Evolutionary conservation across 345 rosid genomes (phyloP), one percentile per base, ranked within the genome.

Genomic region (Linum lewisii): DNA sequence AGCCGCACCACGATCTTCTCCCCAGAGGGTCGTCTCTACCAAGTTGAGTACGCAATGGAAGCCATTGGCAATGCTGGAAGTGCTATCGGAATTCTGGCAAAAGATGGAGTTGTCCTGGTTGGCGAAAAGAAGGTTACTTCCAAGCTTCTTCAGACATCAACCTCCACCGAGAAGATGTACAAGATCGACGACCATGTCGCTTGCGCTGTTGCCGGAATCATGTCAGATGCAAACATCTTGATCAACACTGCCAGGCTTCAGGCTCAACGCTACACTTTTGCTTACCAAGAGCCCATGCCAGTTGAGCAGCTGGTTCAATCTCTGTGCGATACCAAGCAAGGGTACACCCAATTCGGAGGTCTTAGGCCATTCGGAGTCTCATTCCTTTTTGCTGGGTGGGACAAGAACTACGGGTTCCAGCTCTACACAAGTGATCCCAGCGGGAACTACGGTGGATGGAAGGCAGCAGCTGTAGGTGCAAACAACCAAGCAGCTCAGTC

Each of bases 51-150:
- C 59, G 98, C 98, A 19, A 88, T 92, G 98, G 98, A 92, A 67
- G 98, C 97, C 65, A 92, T 92, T 54, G 98, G 98, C 23, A 88
- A 92, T 70, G 98, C 98, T 1, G 98, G 98, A 21, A 75, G 82
- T 69, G 98, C 98, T 0, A 88, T 92, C 52, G 98, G 98, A 29
- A 81, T 92, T 66, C 66, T 92, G 45, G 73, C 97, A 4, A 85
- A 86, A 79, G 97, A 92, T 36, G 98, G 98, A 3, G 97, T 86
- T 36, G 88, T 92, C 54, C 66, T 92, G 78, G 77, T 89, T 21
- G 98, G 98, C 38, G 98, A 92, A 75, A 92, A 92, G 82, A 92
- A 92, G 81, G 98, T 92, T 19, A 92, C 98, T 4, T 92, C 98
- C 22, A 92, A 92, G 49, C 97, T 92, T 61, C 84, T 92, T 29